A percentile compares a stretch with the other conserved stretches of the same genome.
These are phyloP conservation scores for Arachnopeziza araneosa DNA, from an alignment of 2,329 filamentous ascomycete species.

Conservation along the genomic window DNA sequence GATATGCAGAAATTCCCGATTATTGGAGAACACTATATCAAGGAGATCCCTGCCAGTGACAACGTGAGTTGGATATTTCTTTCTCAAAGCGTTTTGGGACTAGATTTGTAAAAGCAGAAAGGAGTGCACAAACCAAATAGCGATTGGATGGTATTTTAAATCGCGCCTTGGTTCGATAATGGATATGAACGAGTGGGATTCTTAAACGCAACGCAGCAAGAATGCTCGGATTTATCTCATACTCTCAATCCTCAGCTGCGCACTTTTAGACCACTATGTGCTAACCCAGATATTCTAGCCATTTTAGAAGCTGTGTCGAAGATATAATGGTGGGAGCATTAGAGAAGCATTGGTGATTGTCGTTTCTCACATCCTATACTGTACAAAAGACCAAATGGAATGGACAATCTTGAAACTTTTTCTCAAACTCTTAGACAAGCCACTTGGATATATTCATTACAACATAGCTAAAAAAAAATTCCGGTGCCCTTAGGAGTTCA, in stretches of 20 bases:
- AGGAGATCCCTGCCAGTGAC: constrained; percentile 53
- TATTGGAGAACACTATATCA: constrained; percentile 45
- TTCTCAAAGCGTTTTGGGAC: not conserved
- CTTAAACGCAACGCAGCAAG: too few species aligned
- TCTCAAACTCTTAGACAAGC: not conserved
- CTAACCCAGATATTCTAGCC: not conserved
- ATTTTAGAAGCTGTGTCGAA: not conserved
- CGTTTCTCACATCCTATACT: constrained; percentile 11
- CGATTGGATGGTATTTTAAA: too few species aligned
- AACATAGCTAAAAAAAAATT: not conserved
- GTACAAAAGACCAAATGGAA: constrained; percentile 20
- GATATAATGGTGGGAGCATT: not conserved
- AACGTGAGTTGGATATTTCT: constrained; percentile 47
- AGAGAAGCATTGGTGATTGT: constrained; percentile 4
- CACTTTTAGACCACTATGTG: not conserved
- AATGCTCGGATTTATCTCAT: too few species aligned
- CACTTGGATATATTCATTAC: not conserved
- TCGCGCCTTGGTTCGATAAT: too few species aligned
- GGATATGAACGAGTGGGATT: too few species aligned
- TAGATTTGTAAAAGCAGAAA: not conserved
- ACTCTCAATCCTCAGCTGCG: not conserved
- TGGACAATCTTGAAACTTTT: constrained; percentile 13
- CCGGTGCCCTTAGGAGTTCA: too few species aligned
- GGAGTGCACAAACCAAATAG: too few species aligned
- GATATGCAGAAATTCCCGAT: constrained; percentile 47